Evolutionary conservation across 2,329 filamentous ascomycete species (phyloP), one percentile per base, ranked within the genome.

Genomic region (Berkeleyomyces basicola): DNA sequence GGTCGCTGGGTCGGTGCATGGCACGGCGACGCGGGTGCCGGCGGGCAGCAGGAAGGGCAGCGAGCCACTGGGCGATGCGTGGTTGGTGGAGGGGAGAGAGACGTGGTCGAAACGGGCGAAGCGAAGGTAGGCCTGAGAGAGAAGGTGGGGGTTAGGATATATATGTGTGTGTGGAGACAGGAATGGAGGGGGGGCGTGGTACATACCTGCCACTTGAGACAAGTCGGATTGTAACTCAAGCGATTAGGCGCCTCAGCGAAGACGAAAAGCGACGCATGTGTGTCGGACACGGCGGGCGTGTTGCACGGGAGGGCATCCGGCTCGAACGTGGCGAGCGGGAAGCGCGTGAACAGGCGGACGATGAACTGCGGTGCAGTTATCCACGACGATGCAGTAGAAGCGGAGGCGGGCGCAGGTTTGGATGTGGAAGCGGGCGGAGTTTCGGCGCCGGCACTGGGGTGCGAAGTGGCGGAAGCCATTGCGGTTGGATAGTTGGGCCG

Each of bases 191-290:
- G 33, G 59, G 40, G 16, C 40, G 7, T 40, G 7, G 58, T 62
- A 72, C 82, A 67, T 69, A 92, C 90, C 87, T 97, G 93, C 90
- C 90, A 97, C 77, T 92, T 96, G 70, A 97, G 78, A 76, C 93
- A 99, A 64, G 85, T 83, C 9, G 93, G 93, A 71, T 97, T 97
- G 75, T 87, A 95, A 67, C 89, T 95, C 36, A 90, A 87, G 39
- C 77, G 74, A 3, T 83, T 84, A 46, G 79, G 75, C 1, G 82
- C 76, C 11, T 79, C 82, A 65, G 82, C 81, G 73, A 96, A 97
- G 63, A 96, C 78, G 72, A 90, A 90, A 7, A 99, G 77, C 7
- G 82, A 79, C 66, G 80, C 77, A 4, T 76, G 71, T 23, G 71
- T 65, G 67, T 61, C 70, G 60, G 75, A 40, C 76, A 78, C 59